Conservation (phyloP, 148 eudicot species). For the Rhododendron ferrugineum region DNA sequence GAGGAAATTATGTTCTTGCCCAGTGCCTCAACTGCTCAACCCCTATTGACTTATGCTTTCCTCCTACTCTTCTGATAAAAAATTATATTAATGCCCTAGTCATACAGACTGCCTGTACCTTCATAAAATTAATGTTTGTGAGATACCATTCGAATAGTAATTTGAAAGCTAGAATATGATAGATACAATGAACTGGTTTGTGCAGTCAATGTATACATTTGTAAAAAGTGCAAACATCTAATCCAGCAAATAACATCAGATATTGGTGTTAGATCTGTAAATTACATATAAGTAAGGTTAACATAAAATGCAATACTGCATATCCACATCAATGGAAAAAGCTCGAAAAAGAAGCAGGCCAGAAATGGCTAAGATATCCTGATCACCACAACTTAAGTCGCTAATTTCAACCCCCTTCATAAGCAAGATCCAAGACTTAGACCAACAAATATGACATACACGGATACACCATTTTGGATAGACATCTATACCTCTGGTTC, state of each 20-base stretch:
- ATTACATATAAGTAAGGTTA: background rate
- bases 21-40: background rate
- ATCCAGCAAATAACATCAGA: background rate
- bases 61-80: background rate
- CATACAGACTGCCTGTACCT: background rate
- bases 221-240: background rate
- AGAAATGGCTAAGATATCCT: background rate
- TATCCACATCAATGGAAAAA: background rate
- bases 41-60: background rate
- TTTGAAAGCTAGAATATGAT: background rate
- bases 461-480: background rate
- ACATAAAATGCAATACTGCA: background rate
- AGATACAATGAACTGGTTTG: background rate
- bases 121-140: background rate
- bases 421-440: background rate
- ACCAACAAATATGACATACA: background rate
- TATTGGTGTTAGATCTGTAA: background rate
- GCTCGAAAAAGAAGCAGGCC: background rate
- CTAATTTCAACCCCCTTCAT: background rate
- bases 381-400: background rate
- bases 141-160: background rate
- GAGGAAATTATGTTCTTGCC: background rate
- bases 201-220: background rate
- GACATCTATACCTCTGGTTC: conserved; percentile 48
- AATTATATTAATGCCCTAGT: background rate